phyloP scores from a whole-genome alignment of 495 filamentous ascomycete genomes.

The Cercophora samala region DNA sequence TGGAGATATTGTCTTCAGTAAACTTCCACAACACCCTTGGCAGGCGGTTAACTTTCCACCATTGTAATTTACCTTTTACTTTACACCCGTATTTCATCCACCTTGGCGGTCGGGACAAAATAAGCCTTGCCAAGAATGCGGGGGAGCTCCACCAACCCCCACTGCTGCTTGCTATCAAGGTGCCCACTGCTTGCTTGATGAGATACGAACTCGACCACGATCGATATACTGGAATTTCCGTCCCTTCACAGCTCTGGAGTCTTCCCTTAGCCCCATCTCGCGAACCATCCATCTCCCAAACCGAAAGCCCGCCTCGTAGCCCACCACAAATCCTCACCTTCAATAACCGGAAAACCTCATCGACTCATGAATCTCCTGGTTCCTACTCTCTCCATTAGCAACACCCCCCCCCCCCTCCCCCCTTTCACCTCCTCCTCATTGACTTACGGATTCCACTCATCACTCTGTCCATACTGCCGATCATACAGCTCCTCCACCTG shows the following conservation, averaged over 20 bases:
- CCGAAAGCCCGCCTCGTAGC: too few species aligned
- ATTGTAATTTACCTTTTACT: too few species aligned
- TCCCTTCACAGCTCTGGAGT: too few species aligned
- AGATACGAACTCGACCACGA: too few species aligned
- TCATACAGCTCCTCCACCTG: constrained; percentile 63
- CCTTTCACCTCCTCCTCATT: neutral
- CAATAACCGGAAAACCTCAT: neutral
- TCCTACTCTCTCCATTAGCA: neutral
- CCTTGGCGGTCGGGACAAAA: constrained; percentile 1
- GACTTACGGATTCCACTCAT: constrained; percentile 52
- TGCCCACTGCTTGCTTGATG: too few species aligned
- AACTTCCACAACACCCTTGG: too few species aligned
- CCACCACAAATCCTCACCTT: neutral
- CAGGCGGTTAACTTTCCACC: too few species aligned
- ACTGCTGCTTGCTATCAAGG: neutral
- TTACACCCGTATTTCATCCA: neutral
- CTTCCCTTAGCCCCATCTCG: too few species aligned
- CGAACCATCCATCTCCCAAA: too few species aligned
- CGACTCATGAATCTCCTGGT: neutral
- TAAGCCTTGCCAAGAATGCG: constrained; percentile 10
- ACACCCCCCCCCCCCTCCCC: neutral
- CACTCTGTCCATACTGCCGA: constrained; percentile 50
- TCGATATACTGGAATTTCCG: too few species aligned
- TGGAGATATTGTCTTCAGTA: too few species aligned
- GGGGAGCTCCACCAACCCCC: neutral